Evolutionary conservation across 768 basidiomycete genomes (phyloP), one percentile per base, ranked within the genome.

Genomic region (Pleurotus platypus): DNA sequence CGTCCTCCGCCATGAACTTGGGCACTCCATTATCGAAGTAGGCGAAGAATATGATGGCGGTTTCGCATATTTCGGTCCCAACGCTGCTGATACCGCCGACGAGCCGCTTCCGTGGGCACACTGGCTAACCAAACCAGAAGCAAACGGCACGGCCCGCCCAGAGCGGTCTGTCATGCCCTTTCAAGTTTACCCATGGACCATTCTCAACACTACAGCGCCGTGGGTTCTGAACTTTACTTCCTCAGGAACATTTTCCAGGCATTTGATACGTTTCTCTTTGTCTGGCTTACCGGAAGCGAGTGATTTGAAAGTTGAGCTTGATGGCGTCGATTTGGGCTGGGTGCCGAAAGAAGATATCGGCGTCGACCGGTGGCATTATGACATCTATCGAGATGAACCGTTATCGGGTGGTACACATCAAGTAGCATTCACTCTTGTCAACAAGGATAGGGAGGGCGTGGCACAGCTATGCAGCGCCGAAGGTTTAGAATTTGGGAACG

Each of bases 11-110:
- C 90, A 90, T 63, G 90, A 91, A 68, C 80, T 91, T 1, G 90
- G 90, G 0, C 90, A 92, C 69, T 89, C 87, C 20, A 82, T 91
- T 48, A 88, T 91, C 62, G 72, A 82, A 5, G 85, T 90, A 16
- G 90, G 90, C 3, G 90, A 92, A 70, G 90, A 91, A 70, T 91
- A 92, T 64, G 90, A 92, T 61, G 90, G 89, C 11, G 90, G 88
- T 3, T 83, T 69, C 59, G 85, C 75, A 2, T 92, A 92, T 67
- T 89, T 78, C 62, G 90, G 90, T 13, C 75, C 78, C 37, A 89
- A 92, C 63, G 80, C 87, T 3, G 75, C 77, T 24, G 70, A 78
- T 46, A 67, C 83, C 60, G 62, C 70, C 30, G 67, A 69, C 8
- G 55, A 72, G 24, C 68, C 75, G 30, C 64, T 88, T 26, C 78